Base-by-base conservation (phyloP, 345 rosid genomes). In the Angophora floribunda region DNA sequence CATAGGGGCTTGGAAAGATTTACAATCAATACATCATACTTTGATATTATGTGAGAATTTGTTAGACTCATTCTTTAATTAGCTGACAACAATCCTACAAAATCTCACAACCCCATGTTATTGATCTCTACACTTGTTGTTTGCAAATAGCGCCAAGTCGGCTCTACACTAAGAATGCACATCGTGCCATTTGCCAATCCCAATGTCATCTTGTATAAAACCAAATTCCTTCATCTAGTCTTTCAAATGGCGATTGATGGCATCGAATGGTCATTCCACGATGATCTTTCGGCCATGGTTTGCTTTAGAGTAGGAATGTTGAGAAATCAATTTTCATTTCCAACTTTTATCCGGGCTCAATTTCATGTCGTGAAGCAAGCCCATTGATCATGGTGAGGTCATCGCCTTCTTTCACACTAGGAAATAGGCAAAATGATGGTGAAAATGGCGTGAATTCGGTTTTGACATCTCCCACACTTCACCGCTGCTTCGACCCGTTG, bases 31-130 rank as follows among this genome's bases (percentile, higher is more conserved):
- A 8, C 0, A 0, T 55, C 28, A 21, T 22, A 12, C 8, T 7
- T 2, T 0, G 6, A 1, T 22, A 55, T 5, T 26, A 55, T 55
- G 8, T 4, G 19, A 53, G 17, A 53, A 17, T 53, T 7, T 19
- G 1, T 8, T 9, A 55, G 61, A 55, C 28, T 9, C 22, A 55
- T 5, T 1, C 28, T 55, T 55, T 22, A 7, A 55, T 21, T 4
- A 22, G 22, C 22, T 9, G 0, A 5, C 1, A 4, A 0, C 21
- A 8, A 0, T 7, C 0, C 0, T 0, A 55, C 26, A 55, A 22
- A 22, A 55, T 55, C 28, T 55, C 32, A 24, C 16, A 1, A 28
- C 19, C 2, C 0, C 26, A 7, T 13, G n/a, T 13, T 6, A 24
- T 24, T 5, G n/a, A 9, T 24, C 65, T 9, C n/a, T 4, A 26